These are phyloP conservation scores for Ciborinia camelliae DNA, from an alignment of 2,329 filamentous ascomycete genomes.

Conservation along the genomic window DNA sequence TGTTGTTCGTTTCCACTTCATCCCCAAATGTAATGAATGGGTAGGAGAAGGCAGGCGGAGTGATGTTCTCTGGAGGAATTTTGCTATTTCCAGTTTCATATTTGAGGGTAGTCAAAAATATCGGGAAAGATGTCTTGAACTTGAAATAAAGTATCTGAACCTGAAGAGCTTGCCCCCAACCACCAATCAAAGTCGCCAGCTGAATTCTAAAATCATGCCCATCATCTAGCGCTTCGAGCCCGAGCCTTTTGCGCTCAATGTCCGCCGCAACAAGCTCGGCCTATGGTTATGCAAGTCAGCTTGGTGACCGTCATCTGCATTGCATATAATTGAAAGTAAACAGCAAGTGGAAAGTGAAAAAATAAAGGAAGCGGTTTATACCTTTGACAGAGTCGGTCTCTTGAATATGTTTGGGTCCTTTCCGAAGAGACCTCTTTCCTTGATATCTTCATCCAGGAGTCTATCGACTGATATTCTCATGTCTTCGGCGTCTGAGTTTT, in stretches of 20 bases:
- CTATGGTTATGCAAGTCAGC: background rate
- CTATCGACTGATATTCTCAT: background rate
- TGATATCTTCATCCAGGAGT: constrained; percentile 2
- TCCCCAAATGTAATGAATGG: background rate
- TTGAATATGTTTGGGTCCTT: background rate
- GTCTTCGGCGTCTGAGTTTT: background rate
- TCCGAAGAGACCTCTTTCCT: background rate
- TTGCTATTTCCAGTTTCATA: constrained; percentile 23
- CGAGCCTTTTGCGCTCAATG: background rate
- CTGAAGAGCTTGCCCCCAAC: constrained; percentile 5
- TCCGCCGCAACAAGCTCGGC: background rate
- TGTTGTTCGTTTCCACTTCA: background rate
- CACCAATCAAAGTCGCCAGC: constrained; percentile 5
- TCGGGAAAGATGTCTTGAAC: constrained; percentile 18
- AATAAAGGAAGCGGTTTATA: background rate
- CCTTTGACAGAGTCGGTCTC: background rate
- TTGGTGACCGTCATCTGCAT: background rate
- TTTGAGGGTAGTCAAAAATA: constrained; percentile 24
- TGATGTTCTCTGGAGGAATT: constrained; percentile 23
- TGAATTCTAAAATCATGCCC: background rate
- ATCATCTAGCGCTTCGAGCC: background rate
- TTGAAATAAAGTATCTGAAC: constrained; percentile 21
- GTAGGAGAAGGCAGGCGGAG: background rate
- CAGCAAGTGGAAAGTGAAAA: background rate
- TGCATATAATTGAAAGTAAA: background rate